phyloP scores from a whole-genome alignment of 1,139 yeast genomes.

The Groenewaldozyma sp. region DNA sequence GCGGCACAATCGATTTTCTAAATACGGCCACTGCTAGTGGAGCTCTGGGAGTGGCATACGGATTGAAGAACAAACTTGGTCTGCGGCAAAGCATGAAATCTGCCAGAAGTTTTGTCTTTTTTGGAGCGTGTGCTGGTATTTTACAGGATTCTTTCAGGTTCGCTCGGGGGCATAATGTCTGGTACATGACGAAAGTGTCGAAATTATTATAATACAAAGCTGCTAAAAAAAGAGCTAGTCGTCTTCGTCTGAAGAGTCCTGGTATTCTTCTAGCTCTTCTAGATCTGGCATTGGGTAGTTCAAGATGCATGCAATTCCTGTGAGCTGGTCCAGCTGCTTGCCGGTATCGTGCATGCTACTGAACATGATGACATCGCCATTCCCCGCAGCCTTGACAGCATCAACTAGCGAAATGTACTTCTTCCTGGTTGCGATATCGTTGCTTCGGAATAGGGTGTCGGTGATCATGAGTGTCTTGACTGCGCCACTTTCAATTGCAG shows the following conservation, averaged over 20 bases:
- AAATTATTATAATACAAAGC: too few species aligned
- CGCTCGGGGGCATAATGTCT: constrained; percentile 50
- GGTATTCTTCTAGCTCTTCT: constrained; percentile 52
- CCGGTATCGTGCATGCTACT: constrained; percentile 88
- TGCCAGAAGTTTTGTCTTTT: constrained; percentile 43
- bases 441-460: constrained; percentile 70
- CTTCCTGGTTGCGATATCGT: constrained; percentile 60
- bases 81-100: constrained; percentile 40
- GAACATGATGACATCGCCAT: constrained; percentile 72
- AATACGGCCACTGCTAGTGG: constrained; percentile 53
- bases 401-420: constrained; percentile 63
- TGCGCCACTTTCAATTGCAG: constrained; percentile 71
- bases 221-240: neutral
- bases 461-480: constrained; percentile 67
- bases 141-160: constrained; percentile 55
- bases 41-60: constrained; percentile 44
- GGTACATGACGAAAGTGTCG: constrained; percentile 44
- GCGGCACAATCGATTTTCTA: constrained; percentile 51
- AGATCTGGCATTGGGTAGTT: constrained; percentile 79
- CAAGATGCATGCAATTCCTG: constrained; percentile 84
- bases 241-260: constrained; percentile 5
- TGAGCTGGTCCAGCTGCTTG: constrained; percentile 75
- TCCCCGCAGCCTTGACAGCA: constrained; percentile 47
- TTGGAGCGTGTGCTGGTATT: constrained; percentile 55
- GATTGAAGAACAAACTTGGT: constrained; percentile 36